These are phyloP conservation scores for Davidsoniella neocaledoniae DNA, from an alignment of 2,329 filamentous ascomycete genomes.

Conservation along the genomic window DNA sequence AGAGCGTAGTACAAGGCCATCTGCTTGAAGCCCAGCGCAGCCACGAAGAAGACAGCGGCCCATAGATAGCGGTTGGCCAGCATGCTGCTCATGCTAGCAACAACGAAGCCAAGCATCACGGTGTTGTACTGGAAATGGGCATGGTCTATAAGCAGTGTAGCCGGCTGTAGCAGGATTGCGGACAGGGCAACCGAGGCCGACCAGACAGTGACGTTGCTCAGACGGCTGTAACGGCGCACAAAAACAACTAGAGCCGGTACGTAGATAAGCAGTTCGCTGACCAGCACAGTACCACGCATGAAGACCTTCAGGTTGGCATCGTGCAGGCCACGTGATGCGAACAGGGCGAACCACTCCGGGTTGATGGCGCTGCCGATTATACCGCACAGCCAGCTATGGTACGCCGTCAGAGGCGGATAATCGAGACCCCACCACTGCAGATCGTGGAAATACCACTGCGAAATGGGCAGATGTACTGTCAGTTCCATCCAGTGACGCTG, in stretches of 20 bases:
- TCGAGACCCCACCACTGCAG: conserved; percentile 95
- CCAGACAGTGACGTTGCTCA: conserved; percentile 65
- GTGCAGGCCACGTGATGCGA: conserved; percentile 66
- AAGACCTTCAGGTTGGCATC: conserved; percentile 73
- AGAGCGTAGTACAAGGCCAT: conserved; percentile 98
- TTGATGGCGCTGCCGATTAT: conserved; percentile 68
- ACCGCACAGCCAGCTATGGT: conserved; percentile 93
- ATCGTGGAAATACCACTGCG: conserved; percentile 97
- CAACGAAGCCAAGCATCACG: conserved; percentile 85
- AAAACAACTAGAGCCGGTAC: conserved; percentile 76
- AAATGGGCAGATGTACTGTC: conserved; percentile 72
- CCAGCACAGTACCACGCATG: conserved; percentile 82
- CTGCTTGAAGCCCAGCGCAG: conserved; percentile 91
- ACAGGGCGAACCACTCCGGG: conserved; percentile 73
- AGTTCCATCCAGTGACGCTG: conserved; percentile 99
- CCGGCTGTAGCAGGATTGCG: conserved; percentile 83
- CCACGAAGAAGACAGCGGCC: conserved; percentile 87
- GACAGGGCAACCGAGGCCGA: conserved; percentile 70
- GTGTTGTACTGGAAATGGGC: conserved; percentile 97
- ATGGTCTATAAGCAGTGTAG: conserved; percentile 81
- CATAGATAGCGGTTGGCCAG: conserved; percentile 70
- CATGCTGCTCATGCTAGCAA: conserved; percentile 78
- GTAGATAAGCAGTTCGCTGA: conserved; percentile 83
- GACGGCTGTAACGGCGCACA: conserved; percentile 60
- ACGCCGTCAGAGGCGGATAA: conserved; percentile 92